Evolutionary conservation across 495 filamentous ascomycete species (phyloP).

Genomic region (Baudoinia panamericana): DNA sequence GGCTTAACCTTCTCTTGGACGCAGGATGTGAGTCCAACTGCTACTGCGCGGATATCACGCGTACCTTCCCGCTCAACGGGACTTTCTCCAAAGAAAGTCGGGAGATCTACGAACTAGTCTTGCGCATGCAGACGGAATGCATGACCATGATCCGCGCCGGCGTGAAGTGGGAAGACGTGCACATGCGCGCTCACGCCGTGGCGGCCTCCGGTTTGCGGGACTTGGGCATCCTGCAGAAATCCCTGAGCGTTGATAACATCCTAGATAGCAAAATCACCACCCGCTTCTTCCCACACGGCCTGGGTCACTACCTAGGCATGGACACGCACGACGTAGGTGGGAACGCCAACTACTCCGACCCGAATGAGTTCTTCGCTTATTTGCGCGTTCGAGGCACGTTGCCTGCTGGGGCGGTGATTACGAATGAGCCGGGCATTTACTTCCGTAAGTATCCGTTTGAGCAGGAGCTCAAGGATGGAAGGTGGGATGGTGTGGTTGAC

Average conservation of each 20-base stretch:
- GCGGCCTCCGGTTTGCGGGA: constrained; percentile 67
- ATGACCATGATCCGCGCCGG: constrained; percentile 62
- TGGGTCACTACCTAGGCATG: constrained; percentile 88
- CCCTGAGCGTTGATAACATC: constrained; percentile 49
- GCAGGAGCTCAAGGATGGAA: constrained; percentile 58
- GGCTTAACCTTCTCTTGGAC: constrained; percentile 67
- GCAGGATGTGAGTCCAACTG: constrained; percentile 68
- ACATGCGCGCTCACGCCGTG: constrained; percentile 62
- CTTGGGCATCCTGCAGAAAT: constrained; percentile 61
- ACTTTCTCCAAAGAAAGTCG: constrained; percentile 58
- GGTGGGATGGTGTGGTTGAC: constrained; percentile 61
- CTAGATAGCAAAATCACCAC: constrained; percentile 60
- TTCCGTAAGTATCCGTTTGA: constrained; percentile 90
- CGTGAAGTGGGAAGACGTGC: constrained; percentile 74
- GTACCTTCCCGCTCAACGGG: constrained; percentile 71
- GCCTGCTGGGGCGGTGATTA: constrained; percentile 67
- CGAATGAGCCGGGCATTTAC: constrained; percentile 87
- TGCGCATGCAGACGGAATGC: constrained; percentile 69
- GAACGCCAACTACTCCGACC: constrained; percentile 70
- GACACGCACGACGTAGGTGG: constrained; percentile 90
- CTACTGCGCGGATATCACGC: constrained; percentile 83
- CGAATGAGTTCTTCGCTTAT: constrained; percentile 73
- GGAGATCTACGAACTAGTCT: constrained; percentile 74
- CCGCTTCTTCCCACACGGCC: constrained; percentile 84
- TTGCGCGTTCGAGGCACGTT: constrained; percentile 66